Evolutionary conservation across 441 rosid genomes (phyloP).

Genomic region (Croton laevigatus): DNA sequence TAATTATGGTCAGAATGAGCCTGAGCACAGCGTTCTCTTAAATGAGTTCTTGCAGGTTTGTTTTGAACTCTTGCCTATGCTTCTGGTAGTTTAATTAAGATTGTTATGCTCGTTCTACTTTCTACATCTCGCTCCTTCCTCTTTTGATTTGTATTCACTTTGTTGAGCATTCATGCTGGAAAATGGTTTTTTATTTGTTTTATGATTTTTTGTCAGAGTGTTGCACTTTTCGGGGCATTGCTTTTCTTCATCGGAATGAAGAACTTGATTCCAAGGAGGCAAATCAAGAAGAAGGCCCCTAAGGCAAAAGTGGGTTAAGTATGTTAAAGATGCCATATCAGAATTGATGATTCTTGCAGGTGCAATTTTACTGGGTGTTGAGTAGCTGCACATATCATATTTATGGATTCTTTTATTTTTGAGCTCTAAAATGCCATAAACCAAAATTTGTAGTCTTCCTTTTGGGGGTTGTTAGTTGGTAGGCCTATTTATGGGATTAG

Average conservation of each 20-base stretch:
- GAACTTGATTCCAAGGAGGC: slow-evolving; percentile 43
- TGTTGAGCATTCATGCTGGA: neutral
- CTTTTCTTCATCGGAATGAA: slow-evolving; percentile 47
- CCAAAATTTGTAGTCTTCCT: slow-evolving; percentile 9
- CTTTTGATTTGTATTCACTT: neutral
- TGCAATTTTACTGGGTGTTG: slow-evolving; percentile 19
- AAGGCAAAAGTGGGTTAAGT: slow-evolving; percentile 31
- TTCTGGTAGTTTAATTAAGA: neutral
- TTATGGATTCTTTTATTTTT: slow-evolving; percentile 21
- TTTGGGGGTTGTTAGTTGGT: slow-evolving; percentile 7
- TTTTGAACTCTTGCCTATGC: neutral
- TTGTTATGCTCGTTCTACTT: neutral
- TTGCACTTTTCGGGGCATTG: slow-evolving; percentile 44
- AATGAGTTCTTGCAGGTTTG: slow-evolving; percentile 42
- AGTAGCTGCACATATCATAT: slow-evolving; percentile 19
- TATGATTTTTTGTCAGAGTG: slow-evolving; percentile 31
- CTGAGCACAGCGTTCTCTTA: slow-evolving; percentile 29
- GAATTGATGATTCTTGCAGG: slow-evolving; percentile 16
- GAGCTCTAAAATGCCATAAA: slow-evolving; percentile 5
- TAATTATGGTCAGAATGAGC: slow-evolving; percentile 32
- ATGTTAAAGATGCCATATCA: slow-evolving; percentile 17
- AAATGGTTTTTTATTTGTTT: neutral
- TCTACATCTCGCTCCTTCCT: neutral
- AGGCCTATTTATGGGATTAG: slow-evolving; percentile 4
- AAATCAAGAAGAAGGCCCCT: slow-evolving; percentile 38